These are phyloP conservation scores for Cymbidium sinense DNA, from an alignment of 106 monocot genomes.

Conservation along the genomic window DNA sequence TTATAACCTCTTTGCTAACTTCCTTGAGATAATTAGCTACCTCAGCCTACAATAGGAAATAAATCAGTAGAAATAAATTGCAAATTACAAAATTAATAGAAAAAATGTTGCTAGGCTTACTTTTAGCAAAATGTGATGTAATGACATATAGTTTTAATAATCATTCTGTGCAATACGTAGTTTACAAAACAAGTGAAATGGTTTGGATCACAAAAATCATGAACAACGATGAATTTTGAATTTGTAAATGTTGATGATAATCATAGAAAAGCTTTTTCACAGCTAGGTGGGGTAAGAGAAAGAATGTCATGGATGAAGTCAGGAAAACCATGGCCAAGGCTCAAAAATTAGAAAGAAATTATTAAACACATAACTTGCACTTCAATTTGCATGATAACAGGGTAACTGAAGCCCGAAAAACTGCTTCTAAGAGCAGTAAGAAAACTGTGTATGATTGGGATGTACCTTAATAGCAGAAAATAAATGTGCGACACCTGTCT, in stretches of 20 bases:
- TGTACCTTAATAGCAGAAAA: slow-evolving; percentile 91
- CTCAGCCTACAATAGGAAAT: not conserved
- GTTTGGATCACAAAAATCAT: not conserved
- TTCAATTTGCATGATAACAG: not conserved
- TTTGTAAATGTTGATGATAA: not conserved
- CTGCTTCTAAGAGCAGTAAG: not conserved
- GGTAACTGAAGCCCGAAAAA: not conserved
- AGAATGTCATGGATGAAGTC: not conserved
- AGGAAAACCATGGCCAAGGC: too few species aligned
- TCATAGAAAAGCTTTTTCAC: not conserved
- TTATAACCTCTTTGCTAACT: not conserved
- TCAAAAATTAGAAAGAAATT: not conserved
- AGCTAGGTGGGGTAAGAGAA: not conserved
- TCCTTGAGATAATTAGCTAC: not conserved
- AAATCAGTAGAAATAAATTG: not conserved
- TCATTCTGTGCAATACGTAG: not conserved
- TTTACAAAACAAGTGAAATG: not conserved
- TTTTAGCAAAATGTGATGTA: not conserved
- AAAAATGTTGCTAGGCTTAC: not conserved
- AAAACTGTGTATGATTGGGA: not conserved
- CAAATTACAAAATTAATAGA: not conserved
- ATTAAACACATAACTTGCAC: not conserved
- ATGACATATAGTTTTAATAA: not conserved
- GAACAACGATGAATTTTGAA: not conserved
- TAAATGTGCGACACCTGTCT: slow-evolving; percentile 76